Conservation (phyloP, 202 grass and related monocot species). For the Zizania palustris region DNA sequence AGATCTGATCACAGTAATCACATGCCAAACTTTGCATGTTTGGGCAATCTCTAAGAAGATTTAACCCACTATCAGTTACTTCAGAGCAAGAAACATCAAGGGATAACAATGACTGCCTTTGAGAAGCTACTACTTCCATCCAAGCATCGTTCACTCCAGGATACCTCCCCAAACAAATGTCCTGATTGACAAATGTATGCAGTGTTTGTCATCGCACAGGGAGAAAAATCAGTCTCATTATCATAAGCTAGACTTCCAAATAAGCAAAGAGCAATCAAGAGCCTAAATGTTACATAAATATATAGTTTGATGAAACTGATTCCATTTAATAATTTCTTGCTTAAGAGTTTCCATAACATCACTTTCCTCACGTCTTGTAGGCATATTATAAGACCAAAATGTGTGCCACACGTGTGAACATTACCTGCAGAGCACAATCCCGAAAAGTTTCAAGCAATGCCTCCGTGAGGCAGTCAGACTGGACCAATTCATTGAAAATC, state of each 20-base stretch:
- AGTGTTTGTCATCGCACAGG: slow-evolving; percentile 7
- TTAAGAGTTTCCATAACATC: neutral
- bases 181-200: slow-evolving; percentile 42
- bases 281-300: slow-evolving; percentile 7
- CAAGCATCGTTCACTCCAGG: slow-evolving; percentile 93
- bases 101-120: slow-evolving; percentile 80
- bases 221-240: neutral
- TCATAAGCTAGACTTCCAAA: neutral
- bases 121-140: slow-evolving; percentile 83
- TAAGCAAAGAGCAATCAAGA: neutral
- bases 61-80: slow-evolving; percentile 72
- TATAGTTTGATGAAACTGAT: slow-evolving; percentile 23
- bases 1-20: slow-evolving; percentile 91
- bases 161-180: slow-evolving; percentile 77
- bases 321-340: slow-evolving; percentile 11
- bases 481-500: slow-evolving; percentile 80
- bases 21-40: slow-evolving; percentile 72
- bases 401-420: neutral
- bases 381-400: neutral
- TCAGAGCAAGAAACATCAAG: slow-evolving; percentile 94
- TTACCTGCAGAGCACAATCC: slow-evolving; percentile 85
- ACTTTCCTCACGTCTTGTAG: neutral
- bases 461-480: slow-evolving; percentile 62
- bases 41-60: slow-evolving; percentile 69
- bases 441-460: slow-evolving; percentile 58